Evolutionary conservation across 163 green algal species (phyloP), one percentile per base, ranked within the genome.

Genomic region (Chlorella variabilis): DNA sequence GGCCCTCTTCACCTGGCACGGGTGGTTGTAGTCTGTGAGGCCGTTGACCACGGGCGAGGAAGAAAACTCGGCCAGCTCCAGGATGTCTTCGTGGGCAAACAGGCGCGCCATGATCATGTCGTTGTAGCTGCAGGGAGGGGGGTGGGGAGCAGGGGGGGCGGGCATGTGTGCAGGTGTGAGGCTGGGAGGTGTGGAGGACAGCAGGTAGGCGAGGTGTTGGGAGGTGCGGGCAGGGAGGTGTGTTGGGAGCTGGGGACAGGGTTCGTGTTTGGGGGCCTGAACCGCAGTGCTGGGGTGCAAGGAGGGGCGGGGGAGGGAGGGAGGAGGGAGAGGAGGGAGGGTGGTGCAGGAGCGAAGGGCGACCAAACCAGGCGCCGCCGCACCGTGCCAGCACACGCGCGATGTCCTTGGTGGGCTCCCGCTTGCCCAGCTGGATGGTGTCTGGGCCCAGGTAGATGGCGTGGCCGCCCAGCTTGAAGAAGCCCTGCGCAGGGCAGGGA

Each of bases 1-100:
- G n/a, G n/a, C n/a, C n/a, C n/a, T n/a, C n/a, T 70, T n/a, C 56
- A 88, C 80, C 88, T 98, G 96, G 87, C 95, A 98, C 15, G 97
- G 97, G 90, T 99, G 97, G 92, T 99, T 99, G 93, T 99, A 99
- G 87, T 99, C 97, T 1, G 97, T 99, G 0, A 99, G 92, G 9
- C 97, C 97, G 86, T 99, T 99, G 83, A 99, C 93, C 33, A 99
- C 93, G 4, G 97, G 96, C 23, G 76, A 87, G 1, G 68, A 84
- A 21, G 89, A 92, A 96, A 39, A 71, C 75, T 98, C 61, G n/a
- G 96, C 96, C 17, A 98, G 89, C 87, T 98, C 96, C 61, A 98
- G 86, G 2, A 98, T 84, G 83, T 99, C 96, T 25, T 95, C 87
- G 83, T 99, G 97, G 0, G 80, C 96, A 89, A 98, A 99, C 39